A percentile compares a stretch with the other conserved stretches of the same genome.
phyloP scores from a whole-genome alignment of 106 monocot species.

The Cymbidium sinense region DNA sequence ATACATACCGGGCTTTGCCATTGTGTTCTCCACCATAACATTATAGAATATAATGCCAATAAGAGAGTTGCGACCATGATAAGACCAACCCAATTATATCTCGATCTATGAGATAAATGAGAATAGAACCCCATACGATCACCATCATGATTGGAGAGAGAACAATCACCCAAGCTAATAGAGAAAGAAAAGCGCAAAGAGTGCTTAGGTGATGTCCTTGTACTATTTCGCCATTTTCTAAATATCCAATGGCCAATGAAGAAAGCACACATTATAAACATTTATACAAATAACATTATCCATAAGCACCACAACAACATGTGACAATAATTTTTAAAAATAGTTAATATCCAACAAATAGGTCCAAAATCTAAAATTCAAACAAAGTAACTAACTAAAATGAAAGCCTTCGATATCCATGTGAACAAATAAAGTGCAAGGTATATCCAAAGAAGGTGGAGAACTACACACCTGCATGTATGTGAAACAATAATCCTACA shows the following conservation, averaged over 20 bases:
- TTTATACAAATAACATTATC: not conserved
- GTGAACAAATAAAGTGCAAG: not conserved
- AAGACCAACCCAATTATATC: constrained; percentile 78
- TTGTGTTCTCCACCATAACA: constrained; percentile 99
- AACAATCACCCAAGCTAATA: constrained; percentile 64
- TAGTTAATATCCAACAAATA: not conserved
- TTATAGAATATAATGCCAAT: constrained; percentile 92
- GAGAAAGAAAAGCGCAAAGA: constrained; percentile 53
- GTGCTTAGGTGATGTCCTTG: constrained; percentile 61
- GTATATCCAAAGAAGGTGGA: not conserved
- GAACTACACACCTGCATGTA: no score
- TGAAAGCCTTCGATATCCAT: not conserved
- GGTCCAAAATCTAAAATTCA: not conserved
- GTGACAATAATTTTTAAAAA: not conserved
- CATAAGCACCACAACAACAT: not conserved
- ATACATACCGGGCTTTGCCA: constrained; percentile 98
- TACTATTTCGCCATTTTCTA: constrained; percentile 91
- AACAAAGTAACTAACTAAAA: not conserved
- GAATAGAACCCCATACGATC: constrained; percentile 40
- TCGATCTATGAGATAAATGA: constrained; percentile 61
- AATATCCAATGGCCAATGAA: constrained; percentile 72
- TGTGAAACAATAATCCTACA: no score
- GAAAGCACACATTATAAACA: constrained; percentile 2
- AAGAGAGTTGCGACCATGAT: constrained; percentile 86
- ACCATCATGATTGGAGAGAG: constrained; percentile 67